Evolutionary conservation across 2,329 filamentous ascomycete genomes (phyloP).

Genomic region (Alternaria panax): DNA sequence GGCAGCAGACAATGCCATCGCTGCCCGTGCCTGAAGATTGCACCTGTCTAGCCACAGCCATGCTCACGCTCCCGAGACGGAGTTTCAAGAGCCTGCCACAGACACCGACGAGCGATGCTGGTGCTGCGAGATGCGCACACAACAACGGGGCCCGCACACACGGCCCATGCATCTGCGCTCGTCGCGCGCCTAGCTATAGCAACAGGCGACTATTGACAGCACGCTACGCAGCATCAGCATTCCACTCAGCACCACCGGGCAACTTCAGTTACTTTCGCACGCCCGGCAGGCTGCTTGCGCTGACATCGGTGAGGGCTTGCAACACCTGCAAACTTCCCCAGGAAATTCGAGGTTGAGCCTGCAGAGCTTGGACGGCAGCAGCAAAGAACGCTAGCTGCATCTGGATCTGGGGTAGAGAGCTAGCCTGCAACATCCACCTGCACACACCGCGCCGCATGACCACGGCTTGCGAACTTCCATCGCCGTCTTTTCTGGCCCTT

Average conservation of each 20-base stretch:
- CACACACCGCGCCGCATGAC: conserved; percentile 22
- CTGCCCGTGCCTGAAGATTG: conserved; percentile 24
- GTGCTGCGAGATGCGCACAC: conserved; percentile 30
- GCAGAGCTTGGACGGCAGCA: conserved; percentile 19
- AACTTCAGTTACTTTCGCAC: background rate
- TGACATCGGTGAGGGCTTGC: conserved; percentile 13
- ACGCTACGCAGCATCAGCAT: conserved; percentile 22
- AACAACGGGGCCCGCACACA: conserved; percentile 28
- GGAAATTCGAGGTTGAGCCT: conserved; percentile 17
- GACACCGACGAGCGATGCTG: conserved; percentile 23
- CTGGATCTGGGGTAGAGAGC: conserved; percentile 23
- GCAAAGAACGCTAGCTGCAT: conserved; percentile 21
- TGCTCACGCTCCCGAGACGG: conserved; percentile 29
- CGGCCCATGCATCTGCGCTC: conserved; percentile 24
- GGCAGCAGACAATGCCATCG: conserved; percentile 13
- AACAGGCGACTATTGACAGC: conserved; percentile 30
- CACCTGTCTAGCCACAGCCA: conserved; percentile 10
- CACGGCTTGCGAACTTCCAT: conserved; percentile 13
- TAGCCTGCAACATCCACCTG: no score
- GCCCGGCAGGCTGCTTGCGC: conserved; percentile 1
- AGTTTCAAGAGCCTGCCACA: conserved; percentile 33
- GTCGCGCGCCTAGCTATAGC: conserved; percentile 33
- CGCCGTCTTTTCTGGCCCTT: conserved; percentile 17
- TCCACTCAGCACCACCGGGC: conserved; percentile 5
- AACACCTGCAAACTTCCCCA: conserved; percentile 14